Base-by-base conservation (phyloP, 768 basidiomycete genomes). In the Kwoniella heveanensis region DNA sequence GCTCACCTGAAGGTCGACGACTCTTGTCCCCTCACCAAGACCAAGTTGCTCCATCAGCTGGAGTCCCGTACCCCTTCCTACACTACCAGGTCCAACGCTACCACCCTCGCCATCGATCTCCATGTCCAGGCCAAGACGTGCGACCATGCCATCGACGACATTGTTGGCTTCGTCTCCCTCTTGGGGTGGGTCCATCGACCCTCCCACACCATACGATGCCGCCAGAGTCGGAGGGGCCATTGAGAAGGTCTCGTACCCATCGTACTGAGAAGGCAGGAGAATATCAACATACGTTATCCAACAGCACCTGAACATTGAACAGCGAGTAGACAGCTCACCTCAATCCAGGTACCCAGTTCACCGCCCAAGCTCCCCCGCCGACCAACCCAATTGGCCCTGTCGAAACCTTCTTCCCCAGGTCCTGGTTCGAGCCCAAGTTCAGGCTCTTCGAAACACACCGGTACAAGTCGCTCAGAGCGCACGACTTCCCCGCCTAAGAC, bases 171-270 rank as follows among this genome's bases (percentile, higher is more conserved):
- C 72, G 48, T 73, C 73, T 1, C 70, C 72, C 47, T 71, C 69
- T 54, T 71, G 65, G 10, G 78, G 78, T 5, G 75, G 74, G 53
- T 79, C 78, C 77, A 79, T 79, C 21, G 63, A 62, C 1, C 78
- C 75, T 3, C 69, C 69, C 21, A 66, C 73, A 21, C 78, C 77
- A 25, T 73, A 70, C 13, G 72, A 74, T 15, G 64, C 75, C 21
- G 67, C 39, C 22, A 72, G 69, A 26, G 69, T 59, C 3, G 78
- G 78, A 12, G 78, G 78, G 4, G 71, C 70, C 7, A 75, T 68
- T 2, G 75, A 77, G 60, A 79, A 79, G 3, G 75, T 78, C 63
- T 79, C 78, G 54, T 79, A 79, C 1, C 78, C 78, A 57, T 79
- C 78, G 57, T 76, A 78, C 72, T 79, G 44, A 50, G 24, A 32